A percentile compares a stretch with the other conserved stretches of the same genome.
phyloP scores from a whole-genome alignment of 108 stramenopile species.

The Nitzschia sp. region DNA sequence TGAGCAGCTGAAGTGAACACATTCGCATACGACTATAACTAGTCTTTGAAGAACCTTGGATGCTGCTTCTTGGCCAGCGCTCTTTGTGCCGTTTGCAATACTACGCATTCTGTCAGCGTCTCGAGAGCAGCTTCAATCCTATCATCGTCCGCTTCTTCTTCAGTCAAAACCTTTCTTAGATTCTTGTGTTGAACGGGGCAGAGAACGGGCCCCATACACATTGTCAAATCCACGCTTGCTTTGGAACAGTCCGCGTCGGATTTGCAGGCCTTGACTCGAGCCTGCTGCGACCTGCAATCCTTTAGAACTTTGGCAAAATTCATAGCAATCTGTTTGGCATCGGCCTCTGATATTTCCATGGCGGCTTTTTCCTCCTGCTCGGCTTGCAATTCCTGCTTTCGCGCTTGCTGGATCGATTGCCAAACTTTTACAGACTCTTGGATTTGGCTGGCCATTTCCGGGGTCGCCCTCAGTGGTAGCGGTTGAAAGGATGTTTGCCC shows the following conservation, averaged over 20 bases:
- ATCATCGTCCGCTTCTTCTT: conserved; percentile 47
- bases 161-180: conserved; percentile 49
- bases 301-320: conserved; percentile 53
- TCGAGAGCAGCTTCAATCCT: conserved; percentile 74
- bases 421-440: conserved; percentile 76
- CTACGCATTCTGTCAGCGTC: conserved; percentile 70
- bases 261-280: conserved; percentile 49
- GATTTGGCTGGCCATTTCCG: conserved; percentile 64
- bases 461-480: conserved; percentile 59
- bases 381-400: conserved; percentile 37
- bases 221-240: conserved; percentile 85
- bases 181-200: conserved; percentile 83
- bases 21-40: not conserved
- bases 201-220: conserved; percentile 78
- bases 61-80: conserved; percentile 54
- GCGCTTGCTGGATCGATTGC: conserved; percentile 70
- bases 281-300: conserved; percentile 56
- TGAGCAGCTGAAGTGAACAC: not conserved
- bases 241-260: conserved; percentile 72
- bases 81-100: conserved; percentile 45
- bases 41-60: conserved; percentile 52
- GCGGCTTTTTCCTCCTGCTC: conserved; percentile 9
- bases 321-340: conserved; percentile 63
- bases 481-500: conserved; percentile 58
- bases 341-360: conserved; percentile 40